phyloP scores from a whole-genome alignment of 768 basidiomycete species.

The Clathrus columnatus region DNA sequence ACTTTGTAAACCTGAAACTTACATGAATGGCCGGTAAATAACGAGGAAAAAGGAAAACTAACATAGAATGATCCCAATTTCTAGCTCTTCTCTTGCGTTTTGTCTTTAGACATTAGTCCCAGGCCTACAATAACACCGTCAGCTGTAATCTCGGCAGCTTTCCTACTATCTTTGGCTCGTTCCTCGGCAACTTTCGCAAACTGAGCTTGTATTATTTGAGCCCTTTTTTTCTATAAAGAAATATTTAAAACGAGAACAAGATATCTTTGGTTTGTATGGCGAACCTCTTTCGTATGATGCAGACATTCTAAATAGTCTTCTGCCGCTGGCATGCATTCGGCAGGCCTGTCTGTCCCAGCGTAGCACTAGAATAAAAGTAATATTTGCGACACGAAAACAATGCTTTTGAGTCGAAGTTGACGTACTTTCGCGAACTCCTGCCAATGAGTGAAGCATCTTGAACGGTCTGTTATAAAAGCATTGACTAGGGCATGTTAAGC shows the following conservation, averaged over 20 bases:
- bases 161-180: constrained; percentile 59
- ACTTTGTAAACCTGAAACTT: too few relatives aligned
- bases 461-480: constrained; percentile 45
- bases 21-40: too few relatives aligned
- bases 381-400: neutral
- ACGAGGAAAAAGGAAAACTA: neutral
- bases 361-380: constrained; percentile 62
- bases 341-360: constrained; percentile 65
- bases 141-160: constrained; percentile 60
- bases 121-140: constrained; percentile 70
- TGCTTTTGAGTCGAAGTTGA: neutral
- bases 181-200: constrained; percentile 58
- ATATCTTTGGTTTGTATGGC: constrained; percentile 16
- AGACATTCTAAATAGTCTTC: constrained; percentile 91
- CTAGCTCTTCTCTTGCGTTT: constrained; percentile 14
- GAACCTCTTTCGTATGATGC: constrained; percentile 81
- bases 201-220: constrained; percentile 62
- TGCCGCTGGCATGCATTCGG: constrained; percentile 57
- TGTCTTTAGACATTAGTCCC: constrained; percentile 59
- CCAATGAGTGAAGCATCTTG: constrained; percentile 88
- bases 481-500: neutral
- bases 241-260: neutral
- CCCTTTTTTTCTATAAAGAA: constrained; percentile 46
- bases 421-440: constrained; percentile 75
- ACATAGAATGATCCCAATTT: neutral